Evolutionary conservation across 345 rosid genomes (phyloP).

Genomic region (Cardamine chenopodiifolia): DNA sequence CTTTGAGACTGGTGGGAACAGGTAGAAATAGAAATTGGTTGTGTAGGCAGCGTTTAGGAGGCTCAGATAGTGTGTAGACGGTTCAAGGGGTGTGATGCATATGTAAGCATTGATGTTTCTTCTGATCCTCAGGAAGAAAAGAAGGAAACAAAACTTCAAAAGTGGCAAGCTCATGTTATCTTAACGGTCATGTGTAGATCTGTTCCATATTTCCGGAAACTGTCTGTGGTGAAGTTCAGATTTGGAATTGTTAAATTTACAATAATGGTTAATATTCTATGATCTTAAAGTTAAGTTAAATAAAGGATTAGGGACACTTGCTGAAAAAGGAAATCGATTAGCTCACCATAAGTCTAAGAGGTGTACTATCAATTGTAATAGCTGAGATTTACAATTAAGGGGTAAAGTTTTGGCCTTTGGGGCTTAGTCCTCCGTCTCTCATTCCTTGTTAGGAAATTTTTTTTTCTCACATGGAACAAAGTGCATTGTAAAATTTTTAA

Average conservation of each 20-base stretch:
- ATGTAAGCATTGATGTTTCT: neutral
- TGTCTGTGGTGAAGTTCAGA: neutral
- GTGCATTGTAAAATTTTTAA: too few relatives aligned
- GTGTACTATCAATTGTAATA: too few relatives aligned
- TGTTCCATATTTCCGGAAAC: too few relatives aligned
- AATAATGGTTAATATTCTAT: neutral
- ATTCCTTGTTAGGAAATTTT: too few relatives aligned
- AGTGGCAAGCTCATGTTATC: neutral
- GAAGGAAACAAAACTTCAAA: neutral
- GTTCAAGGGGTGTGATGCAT: too few relatives aligned
- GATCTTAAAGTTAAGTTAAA: neutral
- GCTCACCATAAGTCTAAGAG: too few relatives aligned
- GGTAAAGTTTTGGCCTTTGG: too few relatives aligned
- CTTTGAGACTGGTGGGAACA: neutral
- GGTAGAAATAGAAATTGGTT: neutral
- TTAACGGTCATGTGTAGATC: neutral
- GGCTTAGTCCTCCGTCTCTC: too few relatives aligned
- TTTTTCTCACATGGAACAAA: too few relatives aligned
- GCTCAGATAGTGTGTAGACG: neutral
- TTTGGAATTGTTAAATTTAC: neutral
- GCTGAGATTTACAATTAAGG: too few relatives aligned
- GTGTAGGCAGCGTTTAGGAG: neutral
- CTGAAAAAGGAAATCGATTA: too few relatives aligned
- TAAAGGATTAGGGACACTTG: too few relatives aligned
- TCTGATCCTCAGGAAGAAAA: neutral